phyloP scores from a whole-genome alignment of 768 basidiomycete genomes.

The Plicaturopsis crispa region DNA sequence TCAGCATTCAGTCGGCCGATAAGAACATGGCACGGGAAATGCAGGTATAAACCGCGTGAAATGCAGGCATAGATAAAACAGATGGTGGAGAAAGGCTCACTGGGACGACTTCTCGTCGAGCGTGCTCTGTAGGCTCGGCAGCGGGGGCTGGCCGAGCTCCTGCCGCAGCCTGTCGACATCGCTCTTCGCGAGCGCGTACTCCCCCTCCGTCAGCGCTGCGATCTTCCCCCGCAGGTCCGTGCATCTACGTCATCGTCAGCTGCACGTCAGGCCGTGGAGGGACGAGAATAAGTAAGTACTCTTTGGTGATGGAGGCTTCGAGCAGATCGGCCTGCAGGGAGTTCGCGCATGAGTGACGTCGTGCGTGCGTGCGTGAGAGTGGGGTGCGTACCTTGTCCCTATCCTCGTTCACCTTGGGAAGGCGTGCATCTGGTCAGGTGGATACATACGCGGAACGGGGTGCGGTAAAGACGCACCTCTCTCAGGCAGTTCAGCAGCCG shows the following conservation, averaged over 20 bases:
- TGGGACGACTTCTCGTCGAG: slow-evolving; percentile 63
- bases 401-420: slow-evolving; percentile 65
- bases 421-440: slow-evolving; percentile 6
- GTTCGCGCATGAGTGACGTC: slow-evolving; percentile 5
- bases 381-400: slow-evolving; percentile 51
- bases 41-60: neutral
- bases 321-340: slow-evolving; percentile 53
- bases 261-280: slow-evolving; percentile 5
- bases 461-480: slow-evolving; percentile 41
- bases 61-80: slow-evolving; percentile 2
- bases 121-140: slow-evolving; percentile 65
- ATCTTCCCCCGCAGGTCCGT: slow-evolving; percentile 63
- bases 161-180: slow-evolving; percentile 72
- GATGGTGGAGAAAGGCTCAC: slow-evolving; percentile 23
- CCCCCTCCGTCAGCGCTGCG: slow-evolving; percentile 58
- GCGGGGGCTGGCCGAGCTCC: slow-evolving; percentile 69
- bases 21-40: slow-evolving; percentile 9
- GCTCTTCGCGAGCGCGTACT: slow-evolving; percentile 64
- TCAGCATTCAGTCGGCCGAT: neutral
- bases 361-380: neutral
- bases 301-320: slow-evolving; percentile 58
- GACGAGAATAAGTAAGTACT: slow-evolving; percentile 34
- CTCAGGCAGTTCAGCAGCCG: slow-evolving; percentile 59
- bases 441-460: slow-evolving; percentile 2
- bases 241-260: slow-evolving; percentile 34